Evolutionary conservation across 2,329 filamentous ascomycete species (phyloP).

Genomic region (Diaporthe sp.): DNA sequence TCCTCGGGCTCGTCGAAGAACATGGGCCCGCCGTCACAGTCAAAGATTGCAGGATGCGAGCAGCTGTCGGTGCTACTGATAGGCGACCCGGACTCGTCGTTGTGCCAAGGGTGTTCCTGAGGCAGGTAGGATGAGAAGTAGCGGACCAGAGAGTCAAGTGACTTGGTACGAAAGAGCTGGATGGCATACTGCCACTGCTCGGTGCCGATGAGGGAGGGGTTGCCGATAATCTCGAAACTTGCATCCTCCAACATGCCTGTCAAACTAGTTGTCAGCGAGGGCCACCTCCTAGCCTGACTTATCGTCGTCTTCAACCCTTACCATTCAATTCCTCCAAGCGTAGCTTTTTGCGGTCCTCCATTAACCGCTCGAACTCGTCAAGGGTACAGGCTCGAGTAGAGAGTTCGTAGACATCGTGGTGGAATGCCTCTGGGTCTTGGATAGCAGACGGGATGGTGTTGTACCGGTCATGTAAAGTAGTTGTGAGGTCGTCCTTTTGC

Average conservation of each 20-base stretch:
- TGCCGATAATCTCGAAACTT: conserved; percentile 72
- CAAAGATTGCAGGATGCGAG: conserved; percentile 47
- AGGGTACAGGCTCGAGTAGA: conserved; percentile 63
- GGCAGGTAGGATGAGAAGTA: conserved; percentile 73
- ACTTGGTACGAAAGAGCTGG: conserved; percentile 71
- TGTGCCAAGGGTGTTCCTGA: conserved; percentile 61
- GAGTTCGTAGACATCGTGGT: conserved; percentile 72
- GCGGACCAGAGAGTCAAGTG: conserved; percentile 71
- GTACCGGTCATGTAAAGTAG: conserved; percentile 70
- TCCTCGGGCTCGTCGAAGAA: conserved; percentile 61
- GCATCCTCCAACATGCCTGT: conserved; percentile 66
- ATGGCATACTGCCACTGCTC: conserved; percentile 71
- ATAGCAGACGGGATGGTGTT: conserved; percentile 70
- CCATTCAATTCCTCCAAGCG: conserved; percentile 67
- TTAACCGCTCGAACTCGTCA: conserved; percentile 67
- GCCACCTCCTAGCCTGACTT: neutral
- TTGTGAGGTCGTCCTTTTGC: conserved; percentile 70
- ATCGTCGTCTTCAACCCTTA: neutral
- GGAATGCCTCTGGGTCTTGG: conserved; percentile 72
- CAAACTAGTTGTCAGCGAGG: conserved; percentile 21
- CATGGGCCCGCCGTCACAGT: conserved; percentile 48
- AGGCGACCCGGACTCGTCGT: conserved; percentile 49
- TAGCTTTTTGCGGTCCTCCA: conserved; percentile 66
- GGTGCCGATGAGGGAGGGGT: conserved; percentile 69
- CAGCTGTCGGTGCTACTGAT: conserved; percentile 55